phyloP scores from a whole-genome alignment of 352 stramenopile species.

The Phytophthora tentaculata region DNA sequence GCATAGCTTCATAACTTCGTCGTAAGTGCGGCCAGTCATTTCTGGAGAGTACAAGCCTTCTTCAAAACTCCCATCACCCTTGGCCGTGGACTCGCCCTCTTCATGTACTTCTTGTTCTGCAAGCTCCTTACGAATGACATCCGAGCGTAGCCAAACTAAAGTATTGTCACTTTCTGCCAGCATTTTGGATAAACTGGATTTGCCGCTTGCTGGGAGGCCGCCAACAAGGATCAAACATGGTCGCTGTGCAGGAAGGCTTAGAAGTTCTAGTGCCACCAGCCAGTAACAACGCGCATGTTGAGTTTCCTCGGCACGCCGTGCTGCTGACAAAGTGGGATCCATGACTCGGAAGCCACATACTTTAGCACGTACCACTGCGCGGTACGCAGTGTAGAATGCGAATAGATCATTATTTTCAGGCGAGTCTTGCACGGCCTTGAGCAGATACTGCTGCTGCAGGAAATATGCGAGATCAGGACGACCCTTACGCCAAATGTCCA shows the following conservation, averaged over 20 bases:
- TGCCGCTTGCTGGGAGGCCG: conserved; percentile 66
- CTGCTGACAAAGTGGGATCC: conserved; percentile 52
- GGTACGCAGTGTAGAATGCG: conserved; percentile 71
- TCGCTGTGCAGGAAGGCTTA: conserved; percentile 47
- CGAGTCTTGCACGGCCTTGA: conserved; percentile 53
- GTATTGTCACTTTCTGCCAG: conserved; percentile 51
- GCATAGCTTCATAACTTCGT: conserved; percentile 55
- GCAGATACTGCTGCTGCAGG: conserved; percentile 63
- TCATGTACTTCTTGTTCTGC: conserved; percentile 20
- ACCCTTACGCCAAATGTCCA: conserved; percentile 73
- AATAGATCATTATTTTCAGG: conserved; percentile 58
- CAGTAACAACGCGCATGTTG: conserved; percentile 66
- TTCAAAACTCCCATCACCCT: conserved; percentile 46
- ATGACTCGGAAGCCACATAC: conserved; percentile 70
- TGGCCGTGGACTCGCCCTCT: conserved; percentile 7
- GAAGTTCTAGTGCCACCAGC: conserved; percentile 65
- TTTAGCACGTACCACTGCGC: conserved; percentile 73
- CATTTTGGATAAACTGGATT: conserved; percentile 65
- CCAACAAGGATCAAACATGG: conserved; percentile 63
- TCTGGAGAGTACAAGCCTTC: conserved; percentile 64
- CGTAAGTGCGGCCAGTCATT: conserved; percentile 71
- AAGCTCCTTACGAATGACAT: conserved; percentile 73
- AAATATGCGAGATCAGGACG: conserved; percentile 56
- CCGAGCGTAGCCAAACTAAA: conserved; percentile 63
- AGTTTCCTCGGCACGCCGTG: conserved; percentile 40